phyloP scores from a whole-genome alignment of 352 stramenopile genomes.

The Globisporangium echinulatum region DNA sequence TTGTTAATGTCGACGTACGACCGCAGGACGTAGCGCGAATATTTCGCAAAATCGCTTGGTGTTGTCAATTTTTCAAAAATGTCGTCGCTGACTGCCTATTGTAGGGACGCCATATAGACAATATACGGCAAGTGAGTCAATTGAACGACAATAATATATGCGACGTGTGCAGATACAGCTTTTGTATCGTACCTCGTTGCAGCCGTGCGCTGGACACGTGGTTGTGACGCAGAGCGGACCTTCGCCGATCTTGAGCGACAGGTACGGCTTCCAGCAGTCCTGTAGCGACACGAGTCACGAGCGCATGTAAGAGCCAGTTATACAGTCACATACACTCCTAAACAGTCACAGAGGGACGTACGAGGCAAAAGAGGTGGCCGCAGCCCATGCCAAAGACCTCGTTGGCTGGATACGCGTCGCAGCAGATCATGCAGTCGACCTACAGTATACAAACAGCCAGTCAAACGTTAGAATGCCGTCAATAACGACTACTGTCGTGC shows the following conservation, averaged over 20 bases:
- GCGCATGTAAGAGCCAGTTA: not conserved
- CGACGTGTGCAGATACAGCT: not conserved
- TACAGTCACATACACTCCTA: not conserved
- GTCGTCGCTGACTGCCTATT: slow-evolving; percentile 46
- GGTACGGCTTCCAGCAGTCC: slow-evolving; percentile 82
- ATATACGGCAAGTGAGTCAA: not conserved
- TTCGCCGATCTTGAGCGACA: slow-evolving; percentile 87
- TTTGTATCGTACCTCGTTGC: slow-evolving; percentile 75
- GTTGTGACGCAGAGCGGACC: slow-evolving; percentile 91
- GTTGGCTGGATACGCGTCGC: slow-evolving; percentile 75
- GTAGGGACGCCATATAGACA: slow-evolving; percentile 4
- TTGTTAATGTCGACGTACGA: slow-evolving; percentile 98
- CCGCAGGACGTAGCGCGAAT: slow-evolving; percentile 90
- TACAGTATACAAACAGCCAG: slow-evolving; percentile 11
- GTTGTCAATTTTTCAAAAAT: slow-evolving; percentile 69
- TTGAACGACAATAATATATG: not conserved
- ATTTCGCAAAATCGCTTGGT: slow-evolving; percentile 79
- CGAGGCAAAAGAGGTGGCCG: slow-evolving; percentile 94
- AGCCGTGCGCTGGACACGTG: slow-evolving; percentile 94
- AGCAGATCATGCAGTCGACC: slow-evolving; percentile 92
- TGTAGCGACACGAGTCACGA: slow-evolving; percentile 8
- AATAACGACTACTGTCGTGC: not conserved
- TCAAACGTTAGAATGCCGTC: not conserved
- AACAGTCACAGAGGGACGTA: slow-evolving; percentile 39
- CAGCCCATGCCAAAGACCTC: slow-evolving; percentile 93